phyloP scores from a whole-genome alignment of 768 basidiomycete genomes.

The Amanita fuliginea region DNA sequence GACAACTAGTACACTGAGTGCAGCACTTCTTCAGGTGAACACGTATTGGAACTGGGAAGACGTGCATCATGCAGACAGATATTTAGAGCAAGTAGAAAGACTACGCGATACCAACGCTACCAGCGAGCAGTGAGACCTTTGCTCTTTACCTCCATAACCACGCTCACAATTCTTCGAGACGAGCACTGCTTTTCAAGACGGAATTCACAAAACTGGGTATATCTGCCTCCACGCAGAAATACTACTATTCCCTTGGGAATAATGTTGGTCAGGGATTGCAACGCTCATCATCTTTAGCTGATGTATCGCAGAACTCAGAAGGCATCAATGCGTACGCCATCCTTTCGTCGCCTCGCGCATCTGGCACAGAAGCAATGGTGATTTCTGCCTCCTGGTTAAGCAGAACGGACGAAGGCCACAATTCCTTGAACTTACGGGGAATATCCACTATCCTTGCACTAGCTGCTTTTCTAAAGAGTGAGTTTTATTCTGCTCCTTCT shows the following conservation, averaged over 20 bases:
- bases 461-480: slow-evolving; percentile 79
- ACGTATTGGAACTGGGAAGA: slow-evolving; percentile 90
- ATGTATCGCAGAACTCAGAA: slow-evolving; percentile 28
- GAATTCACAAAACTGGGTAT: slow-evolving; percentile 75
- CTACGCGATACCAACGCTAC: slow-evolving; percentile 54
- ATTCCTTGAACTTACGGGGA: slow-evolving; percentile 71
- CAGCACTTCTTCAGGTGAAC: slow-evolving; percentile 49
- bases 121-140: slow-evolving; percentile 52
- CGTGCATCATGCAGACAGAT: slow-evolving; percentile 78
- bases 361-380: slow-evolving; percentile 89
- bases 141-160: background rate
- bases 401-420: slow-evolving; percentile 42
- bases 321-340: slow-evolving; percentile 82
- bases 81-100: slow-evolving; percentile 57
- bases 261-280: slow-evolving; percentile 31
- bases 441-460: slow-evolving; percentile 77
- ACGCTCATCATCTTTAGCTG: slow-evolving; percentile 2
- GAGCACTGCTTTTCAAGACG: slow-evolving; percentile 44
- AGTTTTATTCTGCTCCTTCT: slow-evolving; percentile 10
- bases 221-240: slow-evolving; percentile 55
- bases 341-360: slow-evolving; percentile 74
- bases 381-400: slow-evolving; percentile 89
- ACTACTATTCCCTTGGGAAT: slow-evolving; percentile 40
- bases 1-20: background rate
- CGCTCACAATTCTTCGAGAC: slow-evolving; percentile 29